A percentile compares a stretch with the other conserved stretches of the same genome.
phyloP scores from a whole-genome alignment of 2,329 filamentous ascomycete genomes.

The Emydomyces testavorans region DNA sequence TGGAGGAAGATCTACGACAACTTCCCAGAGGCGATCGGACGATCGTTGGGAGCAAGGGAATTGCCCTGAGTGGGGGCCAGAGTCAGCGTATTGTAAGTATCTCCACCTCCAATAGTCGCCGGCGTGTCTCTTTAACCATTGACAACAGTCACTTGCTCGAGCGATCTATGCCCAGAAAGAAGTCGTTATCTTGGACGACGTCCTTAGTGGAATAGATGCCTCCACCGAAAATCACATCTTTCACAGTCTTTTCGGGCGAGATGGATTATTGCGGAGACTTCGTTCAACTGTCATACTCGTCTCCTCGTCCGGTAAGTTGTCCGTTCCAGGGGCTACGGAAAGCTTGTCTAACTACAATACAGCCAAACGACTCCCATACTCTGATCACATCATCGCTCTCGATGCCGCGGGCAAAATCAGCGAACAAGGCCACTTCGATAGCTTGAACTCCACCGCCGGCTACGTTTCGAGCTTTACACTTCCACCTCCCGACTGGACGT shows the following conservation, averaged over 20 bases:
- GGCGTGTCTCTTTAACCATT: neutral
- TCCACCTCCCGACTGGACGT: conserved; percentile 24
- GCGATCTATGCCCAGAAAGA: conserved; percentile 41
- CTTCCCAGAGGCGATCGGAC: conserved; percentile 36
- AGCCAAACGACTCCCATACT: conserved; percentile 33
- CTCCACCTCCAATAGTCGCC: neutral
- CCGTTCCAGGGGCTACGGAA: neutral
- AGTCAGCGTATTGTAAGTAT: conserved; percentile 39
- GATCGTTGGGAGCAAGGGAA: conserved; percentile 41
- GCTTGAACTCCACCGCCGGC: conserved; percentile 28
- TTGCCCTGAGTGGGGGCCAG: conserved; percentile 43
- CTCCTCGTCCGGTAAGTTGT: conserved; percentile 26
- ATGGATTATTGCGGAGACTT: conserved; percentile 37
- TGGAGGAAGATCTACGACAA: conserved; percentile 32
- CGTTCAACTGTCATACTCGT: conserved; percentile 32
- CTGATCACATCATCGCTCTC: conserved; percentile 35
- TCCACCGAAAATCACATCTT: conserved; percentile 41
- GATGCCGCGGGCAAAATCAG: conserved; percentile 28
- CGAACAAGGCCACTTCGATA: conserved; percentile 34
- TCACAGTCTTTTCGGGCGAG: conserved; percentile 35
- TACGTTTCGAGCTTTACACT: conserved; percentile 34
- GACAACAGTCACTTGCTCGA: conserved; percentile 38
- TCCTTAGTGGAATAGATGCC: conserved; percentile 42
- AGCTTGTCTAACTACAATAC: conserved; percentile 13
- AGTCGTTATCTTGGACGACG: conserved; percentile 42